Evolutionary conservation across 169 alveolate genomes (phyloP), one percentile per base, ranked within the genome.

Genomic region (Cryptosporidium felis): DNA sequence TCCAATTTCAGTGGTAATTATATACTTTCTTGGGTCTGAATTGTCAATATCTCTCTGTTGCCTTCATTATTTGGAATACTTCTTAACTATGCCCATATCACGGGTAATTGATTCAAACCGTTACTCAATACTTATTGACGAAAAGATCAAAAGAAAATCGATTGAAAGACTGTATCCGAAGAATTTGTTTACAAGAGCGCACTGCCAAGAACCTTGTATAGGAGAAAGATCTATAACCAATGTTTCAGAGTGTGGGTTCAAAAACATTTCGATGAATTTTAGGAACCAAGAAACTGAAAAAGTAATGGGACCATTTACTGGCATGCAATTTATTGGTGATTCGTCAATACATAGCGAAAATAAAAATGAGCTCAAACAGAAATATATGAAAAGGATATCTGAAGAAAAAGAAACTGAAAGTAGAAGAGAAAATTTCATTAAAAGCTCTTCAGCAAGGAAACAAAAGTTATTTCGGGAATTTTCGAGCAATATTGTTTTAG

Each of bases 401-500:
- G n/a, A n/a, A n/a, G n/a, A n/a, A n/a, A n/a, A n/a, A n/a, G n/a
- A n/a, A n/a, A n/a, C n/a, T n/a, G n/a, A n/a, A n/a, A n/a, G n/a
- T n/a, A n/a, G n/a, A n/a, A n/a, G n/a, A n/a, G n/a, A n/a, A n/a
- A n/a, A n/a, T n/a, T 45, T 66, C 10, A 26, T 66, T 30, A 26
- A 47, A 45, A 45, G 51, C 34, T 32, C 65, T 23, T 66, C 82
- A 14, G 65, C 82, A 18, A 66, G 47, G 32, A 41, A 46, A 32
- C 82, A 66, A 26, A 66, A 66, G 18, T 36, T 66, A 28, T 66
- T 47, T 49, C 46, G 82, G 18, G 82, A 66, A 32, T 66, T 46
- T 49, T 66, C 61, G 9, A 66, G 62, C 34, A 49, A 47, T 18
- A 30, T 66, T 30, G 66, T 66, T 16, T 40, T 66, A 6, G 82